phyloP scores from a whole-genome alignment of 345 rosid genomes.

The Citrus sp. region DNA sequence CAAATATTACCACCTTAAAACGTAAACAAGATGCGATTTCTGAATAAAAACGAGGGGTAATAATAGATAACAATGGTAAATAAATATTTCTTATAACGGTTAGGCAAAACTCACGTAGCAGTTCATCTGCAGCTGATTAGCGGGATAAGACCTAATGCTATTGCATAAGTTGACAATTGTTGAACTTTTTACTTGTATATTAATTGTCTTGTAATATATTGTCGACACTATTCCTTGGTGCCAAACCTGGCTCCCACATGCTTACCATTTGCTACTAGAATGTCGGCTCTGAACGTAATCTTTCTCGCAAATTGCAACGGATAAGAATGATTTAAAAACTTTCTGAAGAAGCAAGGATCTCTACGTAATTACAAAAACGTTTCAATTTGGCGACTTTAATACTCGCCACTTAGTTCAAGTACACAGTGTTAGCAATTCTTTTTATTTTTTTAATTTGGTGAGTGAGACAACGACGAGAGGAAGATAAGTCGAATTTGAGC shows the following conservation, averaged over 20 bases:
- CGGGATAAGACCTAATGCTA: background rate
- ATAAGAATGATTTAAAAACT: background rate
- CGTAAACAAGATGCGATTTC: constrained; percentile 13
- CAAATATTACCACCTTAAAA: constrained; percentile 61
- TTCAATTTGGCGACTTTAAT: background rate
- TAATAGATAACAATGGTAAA: too few relatives aligned
- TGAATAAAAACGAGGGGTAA: too few relatives aligned
- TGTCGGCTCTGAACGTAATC: background rate
- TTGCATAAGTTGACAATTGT: background rate
- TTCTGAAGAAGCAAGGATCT: background rate
- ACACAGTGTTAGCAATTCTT: background rate
- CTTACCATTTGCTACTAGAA: background rate
- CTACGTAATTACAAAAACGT: background rate
- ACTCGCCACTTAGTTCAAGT: background rate
- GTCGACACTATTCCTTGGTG: too few relatives aligned
- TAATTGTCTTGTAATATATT: too few relatives aligned
- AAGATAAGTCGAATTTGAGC: background rate
- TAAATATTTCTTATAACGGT: background rate
- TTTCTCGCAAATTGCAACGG: background rate
- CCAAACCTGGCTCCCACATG: background rate
- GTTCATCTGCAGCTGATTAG: background rate
- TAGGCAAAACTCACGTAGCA: background rate
- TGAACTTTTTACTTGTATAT: background rate
- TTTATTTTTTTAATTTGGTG: background rate
- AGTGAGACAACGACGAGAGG: background rate